phyloP scores from a whole-genome alignment of 1,284 basidiomycete genomes.

The Fomitopsis schrenkii region DNA sequence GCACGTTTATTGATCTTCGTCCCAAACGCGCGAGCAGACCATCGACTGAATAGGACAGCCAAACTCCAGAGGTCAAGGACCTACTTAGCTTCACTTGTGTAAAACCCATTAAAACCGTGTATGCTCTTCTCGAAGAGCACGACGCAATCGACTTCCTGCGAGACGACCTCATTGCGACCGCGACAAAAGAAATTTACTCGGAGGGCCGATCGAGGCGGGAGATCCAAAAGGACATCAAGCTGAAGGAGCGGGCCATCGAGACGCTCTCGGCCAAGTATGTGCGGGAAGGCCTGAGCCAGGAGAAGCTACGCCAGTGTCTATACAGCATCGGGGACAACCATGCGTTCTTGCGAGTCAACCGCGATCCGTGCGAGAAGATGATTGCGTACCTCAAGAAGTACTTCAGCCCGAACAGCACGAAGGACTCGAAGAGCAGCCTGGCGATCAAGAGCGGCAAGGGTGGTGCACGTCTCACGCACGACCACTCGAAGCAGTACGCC shows the following conservation, averaged over 20 bases:
- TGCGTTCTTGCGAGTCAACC: conserved; percentile 75
- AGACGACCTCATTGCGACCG: conserved; percentile 65
- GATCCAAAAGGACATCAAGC: conserved; percentile 74
- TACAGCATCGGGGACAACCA: conserved; percentile 85
- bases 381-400: conserved; percentile 68
- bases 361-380: conserved; percentile 81
- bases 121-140: conserved; percentile 57
- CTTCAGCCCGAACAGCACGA: conserved; percentile 67
- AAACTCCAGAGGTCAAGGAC: conserved; percentile 71
- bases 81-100: conserved; percentile 74
- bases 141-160: conserved; percentile 64
- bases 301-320: conserved; percentile 67
- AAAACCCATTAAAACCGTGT: conserved; percentile 68
- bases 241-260: conserved; percentile 79
- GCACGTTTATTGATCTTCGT: conserved; percentile 6
- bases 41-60: conserved; percentile 57
- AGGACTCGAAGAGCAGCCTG: conserved; percentile 57
- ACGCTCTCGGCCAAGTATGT: conserved; percentile 59
- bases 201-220: conserved; percentile 68
- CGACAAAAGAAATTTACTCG: conserved; percentile 75
- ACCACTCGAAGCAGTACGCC: conserved; percentile 76
- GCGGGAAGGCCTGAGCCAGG: conserved; percentile 51
- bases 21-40: not conserved
- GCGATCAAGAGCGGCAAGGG: conserved; percentile 74
- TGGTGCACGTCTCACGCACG: conserved; percentile 75